Evolutionary conservation across 192 early-diverging fungal genomes (phyloP), one percentile per base, ranked within the genome.

Genomic region (Backusella circina): DNA sequence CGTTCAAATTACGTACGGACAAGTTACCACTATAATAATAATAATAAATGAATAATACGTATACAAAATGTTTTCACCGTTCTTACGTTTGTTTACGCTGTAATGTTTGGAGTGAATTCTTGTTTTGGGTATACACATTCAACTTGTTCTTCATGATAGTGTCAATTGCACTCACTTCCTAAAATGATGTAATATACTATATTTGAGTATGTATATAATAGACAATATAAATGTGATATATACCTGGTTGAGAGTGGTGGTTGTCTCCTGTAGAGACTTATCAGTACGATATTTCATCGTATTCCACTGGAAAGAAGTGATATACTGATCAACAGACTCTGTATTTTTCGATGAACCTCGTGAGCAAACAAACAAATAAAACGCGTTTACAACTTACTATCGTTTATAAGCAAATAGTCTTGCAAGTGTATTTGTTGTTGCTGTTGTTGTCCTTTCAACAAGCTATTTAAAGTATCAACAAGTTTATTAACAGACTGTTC

Each of bases 251-350:
- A 99, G 89, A 75, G 91, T 82, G 35, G 91, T 87, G 0, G 92
- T 83, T 28, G 97, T 88, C 78, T 99, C 98, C 65, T 88, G 84
- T 76, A 99, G 83, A 7, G 94, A 88, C 83, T 96, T 95, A 84
- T 99, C 98, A 1, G 91, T 91, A 54, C 98, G 87, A 82, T 97
- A 99, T 84, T 98, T 98, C 90, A 97, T 92, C 18, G 91, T 94
- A 81, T 99, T 95, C 98, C 98, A 99, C 72, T 92, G 86, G 78
- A 99, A 99, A 28, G 88, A 85, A 72, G 90, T 88, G 16, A 99
- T 82, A 74, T 94, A 99, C 57, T 93, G 85, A 81, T 96, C 97
- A 38, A 98, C 88, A 67, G 89, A 81, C 87, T 96, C 95, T 96
- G 76, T 70, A 7, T 32, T 50, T 37, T 71, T 12, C 39, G 70